These are phyloP conservation scores for Osmanthus fragrans DNA, from an alignment of 257 asterid genomes.

Conservation along the genomic window DNA sequence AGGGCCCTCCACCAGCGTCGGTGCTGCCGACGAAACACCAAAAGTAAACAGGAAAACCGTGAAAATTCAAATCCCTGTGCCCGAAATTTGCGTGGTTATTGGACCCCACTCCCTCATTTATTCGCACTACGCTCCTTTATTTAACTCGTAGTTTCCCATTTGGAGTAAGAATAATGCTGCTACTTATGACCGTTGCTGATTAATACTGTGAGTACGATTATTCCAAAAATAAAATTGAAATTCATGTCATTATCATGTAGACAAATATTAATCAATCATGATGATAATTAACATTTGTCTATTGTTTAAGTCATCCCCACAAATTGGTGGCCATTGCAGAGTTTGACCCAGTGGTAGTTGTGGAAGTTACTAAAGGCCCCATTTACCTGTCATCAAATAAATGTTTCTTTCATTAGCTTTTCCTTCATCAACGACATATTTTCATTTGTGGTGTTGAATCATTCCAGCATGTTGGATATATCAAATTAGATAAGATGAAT, in stretches of 20 bases:
- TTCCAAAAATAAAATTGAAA: too few relatives aligned
- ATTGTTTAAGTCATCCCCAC: background rate
- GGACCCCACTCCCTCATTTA: background rate
- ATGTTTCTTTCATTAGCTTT: background rate
- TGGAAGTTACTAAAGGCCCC: background rate
- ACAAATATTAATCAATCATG: too few relatives aligned
- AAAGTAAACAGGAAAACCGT: conserved; percentile 3
- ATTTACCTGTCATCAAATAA: background rate
- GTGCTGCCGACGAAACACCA: background rate
- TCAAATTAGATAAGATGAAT: too few relatives aligned
- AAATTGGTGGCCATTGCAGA: background rate
- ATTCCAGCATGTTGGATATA: too few relatives aligned
- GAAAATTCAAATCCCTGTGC: background rate
- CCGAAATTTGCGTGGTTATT: background rate
- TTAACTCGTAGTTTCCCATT: background rate
- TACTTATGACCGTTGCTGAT: too few relatives aligned
- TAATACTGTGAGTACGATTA: too few relatives aligned
- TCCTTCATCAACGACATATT: background rate
- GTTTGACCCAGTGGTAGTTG: background rate
- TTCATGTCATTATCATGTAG: too few relatives aligned
- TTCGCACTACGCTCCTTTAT: background rate
- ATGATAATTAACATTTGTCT: too few relatives aligned
- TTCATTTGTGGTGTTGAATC: too few relatives aligned
- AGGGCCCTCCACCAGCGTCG: background rate
- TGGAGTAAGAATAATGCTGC: too few relatives aligned